phyloP scores from a whole-genome alignment of 495 filamentous ascomycete species.

The Elasticomyces elasticus region DNA sequence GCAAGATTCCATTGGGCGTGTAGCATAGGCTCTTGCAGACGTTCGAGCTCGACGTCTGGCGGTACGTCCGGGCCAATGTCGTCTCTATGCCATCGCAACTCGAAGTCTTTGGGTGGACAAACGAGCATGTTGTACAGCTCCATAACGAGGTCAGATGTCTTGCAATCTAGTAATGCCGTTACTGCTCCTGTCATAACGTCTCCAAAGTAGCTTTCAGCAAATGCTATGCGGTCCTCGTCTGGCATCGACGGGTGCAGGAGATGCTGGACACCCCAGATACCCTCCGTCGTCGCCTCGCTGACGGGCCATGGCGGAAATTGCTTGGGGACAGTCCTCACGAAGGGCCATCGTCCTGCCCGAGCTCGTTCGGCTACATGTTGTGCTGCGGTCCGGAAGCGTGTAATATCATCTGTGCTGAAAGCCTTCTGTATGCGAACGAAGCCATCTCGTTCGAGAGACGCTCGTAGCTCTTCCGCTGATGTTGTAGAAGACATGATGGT shows the following conservation, averaged over 20 bases:
- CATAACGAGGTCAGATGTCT: constrained; percentile 51
- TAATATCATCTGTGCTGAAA: constrained; percentile 40
- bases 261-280: constrained; percentile 83
- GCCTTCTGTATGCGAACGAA: constrained; percentile 33
- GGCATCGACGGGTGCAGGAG: constrained; percentile 61
- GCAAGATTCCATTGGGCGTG: constrained; percentile 76
- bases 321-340: constrained; percentile 72
- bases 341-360: constrained; percentile 57
- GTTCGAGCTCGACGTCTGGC: constrained; percentile 44
- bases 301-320: constrained; percentile 75
- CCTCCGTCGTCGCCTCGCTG: constrained; percentile 35
- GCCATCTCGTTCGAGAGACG: constrained; percentile 28
- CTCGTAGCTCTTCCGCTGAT: constrained; percentile 13
- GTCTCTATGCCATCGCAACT: constrained; percentile 68
- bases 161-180: constrained; percentile 45
- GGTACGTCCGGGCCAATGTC: constrained; percentile 53
- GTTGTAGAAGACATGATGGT: not conserved
- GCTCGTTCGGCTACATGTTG: constrained; percentile 45
- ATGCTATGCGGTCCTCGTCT: constrained; percentile 39
- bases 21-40: constrained; percentile 24
- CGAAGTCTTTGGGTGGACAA: constrained; percentile 53
- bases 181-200: constrained; percentile 45
- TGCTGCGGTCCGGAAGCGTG: constrained; percentile 46
- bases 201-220: constrained; percentile 58
- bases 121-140: constrained; percentile 76